Percentiles rank a stretch among this genome's conserved stretches.
Conservation (phyloP, 2,329 filamentous ascomycete genomes). For the Aspergillus quadricinctus region DNA sequence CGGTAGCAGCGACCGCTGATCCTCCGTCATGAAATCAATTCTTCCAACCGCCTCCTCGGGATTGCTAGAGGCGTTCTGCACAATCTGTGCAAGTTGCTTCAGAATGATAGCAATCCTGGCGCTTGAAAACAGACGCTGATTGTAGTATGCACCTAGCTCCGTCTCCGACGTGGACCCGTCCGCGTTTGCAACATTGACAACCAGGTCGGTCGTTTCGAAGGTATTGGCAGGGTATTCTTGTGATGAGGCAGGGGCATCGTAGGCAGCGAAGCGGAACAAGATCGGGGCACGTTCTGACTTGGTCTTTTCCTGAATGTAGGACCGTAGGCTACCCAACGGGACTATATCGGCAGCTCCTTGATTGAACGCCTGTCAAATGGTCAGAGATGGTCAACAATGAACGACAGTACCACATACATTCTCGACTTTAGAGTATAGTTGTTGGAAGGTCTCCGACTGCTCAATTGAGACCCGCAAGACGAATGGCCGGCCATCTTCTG, state of each 20-base stretch:
- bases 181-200: constrained; percentile 35
- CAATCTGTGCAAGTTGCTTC: constrained; percentile 39
- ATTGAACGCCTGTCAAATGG: constrained; percentile 30
- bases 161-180: constrained; percentile 19
- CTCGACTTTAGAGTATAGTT: constrained; percentile 38
- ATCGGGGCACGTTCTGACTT: constrained; percentile 37
- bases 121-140: constrained; percentile 45
- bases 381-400: constrained; percentile 3
- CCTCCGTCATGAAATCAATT: constrained; percentile 40
- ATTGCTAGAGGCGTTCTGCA: constrained; percentile 37
- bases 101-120: constrained; percentile 41
- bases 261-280: constrained; percentile 46
- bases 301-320: constrained; percentile 38
- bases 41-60: constrained; percentile 39
- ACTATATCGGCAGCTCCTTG: constrained; percentile 41
- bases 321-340: constrained; percentile 37
- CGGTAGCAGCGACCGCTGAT: constrained; percentile 33
- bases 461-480: constrained; percentile 42
- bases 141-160: constrained; percentile 41
- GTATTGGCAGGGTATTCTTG: constrained; percentile 40
- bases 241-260: constrained; percentile 41
- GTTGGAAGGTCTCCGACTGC: constrained; percentile 36
- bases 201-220: constrained; percentile 42
- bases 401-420: constrained; percentile 24
- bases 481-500: constrained; percentile 42